Base-by-base conservation (phyloP, 805 yeast genomes). In the Scheffersomyces coipomensis region DNA sequence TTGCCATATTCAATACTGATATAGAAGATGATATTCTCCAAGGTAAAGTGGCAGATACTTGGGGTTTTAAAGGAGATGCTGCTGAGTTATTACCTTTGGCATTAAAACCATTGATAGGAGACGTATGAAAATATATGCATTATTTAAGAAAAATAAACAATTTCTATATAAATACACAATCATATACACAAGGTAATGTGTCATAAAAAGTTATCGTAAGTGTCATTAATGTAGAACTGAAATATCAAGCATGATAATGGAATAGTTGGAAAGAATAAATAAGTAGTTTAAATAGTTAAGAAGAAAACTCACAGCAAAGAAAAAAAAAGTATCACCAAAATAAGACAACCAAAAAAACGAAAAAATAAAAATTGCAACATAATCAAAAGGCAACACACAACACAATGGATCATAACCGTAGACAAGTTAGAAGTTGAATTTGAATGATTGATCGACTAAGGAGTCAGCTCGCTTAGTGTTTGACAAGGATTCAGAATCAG, bases 1-100 rank as follows among this genome's bases (percentile, higher is more conserved):
- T 88, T 15, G 96, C 96, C 1, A 76, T 89, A 0, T 89, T 89
- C 64, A 88, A 89, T 55, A 83, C 83, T 1, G 88, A 81, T 35
- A 72, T 75, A 16, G 81, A 76, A 11, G 70, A 70, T 18, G 65
- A 61, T 10, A 68, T 70, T 8, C 51, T 70, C 21, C 49, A 62
- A 0, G 72, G 75, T 1, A 63, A 66, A 27, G 74, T 66, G 9
- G 61, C 61, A 12, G 56, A 54, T 5, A 68, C 73, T 11, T 87
- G 90, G 89, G 84, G 83, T 25, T 86, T 88, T 53, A 59, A 70
- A 39, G 96, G 96, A 1, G 93, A 88, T 55, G 90, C 95, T 0
- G 82, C 90, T 0, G 75, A 75, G 35, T 67, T 78, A 63, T 65
- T 88, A 15, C 95, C 95, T 0, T 35, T 57, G 19, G 89, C 88